These are phyloP conservation scores for Cylindrotheca closterium DNA, from an alignment of 108 stramenopile genomes.

Conservation along the genomic window DNA sequence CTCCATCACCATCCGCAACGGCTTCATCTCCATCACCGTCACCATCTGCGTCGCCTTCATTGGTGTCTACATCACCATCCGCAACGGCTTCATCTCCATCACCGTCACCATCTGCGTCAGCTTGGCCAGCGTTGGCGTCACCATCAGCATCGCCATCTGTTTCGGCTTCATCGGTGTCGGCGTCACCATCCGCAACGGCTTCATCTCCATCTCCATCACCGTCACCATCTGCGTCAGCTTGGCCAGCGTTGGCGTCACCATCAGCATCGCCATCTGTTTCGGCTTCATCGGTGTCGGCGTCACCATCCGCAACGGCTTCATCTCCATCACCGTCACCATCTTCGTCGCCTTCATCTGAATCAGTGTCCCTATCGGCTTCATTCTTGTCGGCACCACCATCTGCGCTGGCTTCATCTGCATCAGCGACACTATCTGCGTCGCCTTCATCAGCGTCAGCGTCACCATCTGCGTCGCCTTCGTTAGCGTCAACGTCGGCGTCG, in stretches of 20 bases:
- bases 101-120: background rate
- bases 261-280: background rate
- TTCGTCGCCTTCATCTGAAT: background rate
- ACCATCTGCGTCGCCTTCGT: background rate
- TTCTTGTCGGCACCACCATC: background rate
- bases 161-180: background rate
- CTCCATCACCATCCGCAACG: background rate
- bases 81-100: background rate
- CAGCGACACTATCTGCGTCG: background rate
- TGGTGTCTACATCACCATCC: background rate
- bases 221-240: background rate
- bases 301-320: background rate
- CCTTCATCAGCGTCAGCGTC: too few species aligned
- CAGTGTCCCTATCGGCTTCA: background rate
- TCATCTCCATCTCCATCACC: background rate
- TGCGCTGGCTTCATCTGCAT: background rate
- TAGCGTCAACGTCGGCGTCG: background rate
- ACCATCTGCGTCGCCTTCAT: background rate
- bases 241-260: background rate
- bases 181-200: background rate
- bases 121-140: background rate
- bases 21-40: background rate
- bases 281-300: background rate
- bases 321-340: background rate
- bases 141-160: background rate